Conservation (phyloP, 805 yeast species). For the Pichia phayaonensis region DNA sequence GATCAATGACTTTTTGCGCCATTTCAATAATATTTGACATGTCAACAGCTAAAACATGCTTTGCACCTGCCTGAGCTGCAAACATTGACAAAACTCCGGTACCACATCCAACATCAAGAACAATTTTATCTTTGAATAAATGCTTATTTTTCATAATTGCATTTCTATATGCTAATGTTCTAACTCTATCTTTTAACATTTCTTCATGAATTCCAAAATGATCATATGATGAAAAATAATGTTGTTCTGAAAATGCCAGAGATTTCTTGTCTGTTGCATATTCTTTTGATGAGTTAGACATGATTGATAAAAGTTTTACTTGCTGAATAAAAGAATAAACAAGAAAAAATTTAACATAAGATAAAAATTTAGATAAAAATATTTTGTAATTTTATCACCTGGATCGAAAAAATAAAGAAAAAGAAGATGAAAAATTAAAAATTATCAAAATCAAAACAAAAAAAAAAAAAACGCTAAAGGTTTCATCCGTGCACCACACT, state of each 20-base stretch:
- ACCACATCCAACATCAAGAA: slow-evolving; percentile 97
- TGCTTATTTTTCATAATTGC: slow-evolving; percentile 88
- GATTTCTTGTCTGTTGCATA: slow-evolving; percentile 62
- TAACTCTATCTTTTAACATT: slow-evolving; percentile 91
- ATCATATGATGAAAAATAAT: slow-evolving; percentile 91
- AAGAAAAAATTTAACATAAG: background rate
- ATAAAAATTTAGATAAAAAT: background rate
- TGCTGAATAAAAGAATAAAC: background rate
- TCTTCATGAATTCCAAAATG: slow-evolving; percentile 98
- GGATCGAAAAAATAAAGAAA: background rate
- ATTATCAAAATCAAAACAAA: background rate
- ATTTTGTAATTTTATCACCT: background rate
- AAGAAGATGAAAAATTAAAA: background rate
- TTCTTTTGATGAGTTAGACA: slow-evolving; percentile 9
- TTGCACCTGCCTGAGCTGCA: slow-evolving; percentile 98
- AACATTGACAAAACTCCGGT: slow-evolving; percentile 97
- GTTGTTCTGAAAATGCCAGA: slow-evolving; percentile 77
- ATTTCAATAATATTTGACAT: slow-evolving; percentile 93
- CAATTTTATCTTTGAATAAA: slow-evolving; percentile 86
- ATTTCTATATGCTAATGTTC: slow-evolving; percentile 86
- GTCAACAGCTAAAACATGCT: slow-evolving; percentile 95
- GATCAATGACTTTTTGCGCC: slow-evolving; percentile 82
- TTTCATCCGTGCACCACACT: slow-evolving; percentile 1
- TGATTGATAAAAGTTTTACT: background rate
- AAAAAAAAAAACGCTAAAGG: background rate